phyloP scores from a whole-genome alignment of 2,329 filamentous ascomycete genomes.

The Pyrenochaeta sp. region DNA sequence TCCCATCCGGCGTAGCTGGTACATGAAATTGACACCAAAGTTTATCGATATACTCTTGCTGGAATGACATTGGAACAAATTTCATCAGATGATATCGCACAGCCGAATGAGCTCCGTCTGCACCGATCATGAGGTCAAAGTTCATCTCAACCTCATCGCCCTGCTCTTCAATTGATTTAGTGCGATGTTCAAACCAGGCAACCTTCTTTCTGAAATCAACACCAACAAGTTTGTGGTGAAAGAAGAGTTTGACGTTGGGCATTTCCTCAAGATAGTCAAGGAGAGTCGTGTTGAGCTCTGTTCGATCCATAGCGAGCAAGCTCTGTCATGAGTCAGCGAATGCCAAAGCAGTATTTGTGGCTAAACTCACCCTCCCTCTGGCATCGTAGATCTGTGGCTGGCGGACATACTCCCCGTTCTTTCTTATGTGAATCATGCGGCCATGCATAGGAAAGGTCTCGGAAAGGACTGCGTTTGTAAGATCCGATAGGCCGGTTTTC shows the following conservation, averaged over 20 bases:
- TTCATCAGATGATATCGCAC: constrained; percentile 97
- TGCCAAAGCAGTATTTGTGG: background rate
- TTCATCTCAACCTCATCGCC: constrained; percentile 75
- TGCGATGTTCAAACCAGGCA: constrained; percentile 82
- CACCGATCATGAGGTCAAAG: constrained; percentile 95
- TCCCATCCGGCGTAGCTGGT: constrained; percentile 59
- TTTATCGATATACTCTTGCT: constrained; percentile 94
- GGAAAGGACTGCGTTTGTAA: constrained; percentile 77
- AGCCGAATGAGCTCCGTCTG: constrained; percentile 93
- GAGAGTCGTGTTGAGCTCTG: constrained; percentile 80
- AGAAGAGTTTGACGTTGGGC: constrained; percentile 90
- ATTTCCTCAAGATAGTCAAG: constrained; percentile 83
- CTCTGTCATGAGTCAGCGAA: constrained; percentile 60
- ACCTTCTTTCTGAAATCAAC: constrained; percentile 81
- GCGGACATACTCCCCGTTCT: constrained; percentile 73
- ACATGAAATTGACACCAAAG: constrained; percentile 98
- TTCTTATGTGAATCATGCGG: constrained; percentile 89
- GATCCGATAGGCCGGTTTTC: constrained; percentile 69
- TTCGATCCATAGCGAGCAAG: constrained; percentile 87
- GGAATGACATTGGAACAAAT: constrained; percentile 86
- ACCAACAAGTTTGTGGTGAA: constrained; percentile 91
- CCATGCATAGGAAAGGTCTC: constrained; percentile 92
- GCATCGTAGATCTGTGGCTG: constrained; percentile 89
- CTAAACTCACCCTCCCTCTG: constrained; percentile 75
- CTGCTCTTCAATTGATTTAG: constrained; percentile 33